phyloP scores from a whole-genome alignment of 148 eudicot species.

The Chenopodium suecicum region DNA sequence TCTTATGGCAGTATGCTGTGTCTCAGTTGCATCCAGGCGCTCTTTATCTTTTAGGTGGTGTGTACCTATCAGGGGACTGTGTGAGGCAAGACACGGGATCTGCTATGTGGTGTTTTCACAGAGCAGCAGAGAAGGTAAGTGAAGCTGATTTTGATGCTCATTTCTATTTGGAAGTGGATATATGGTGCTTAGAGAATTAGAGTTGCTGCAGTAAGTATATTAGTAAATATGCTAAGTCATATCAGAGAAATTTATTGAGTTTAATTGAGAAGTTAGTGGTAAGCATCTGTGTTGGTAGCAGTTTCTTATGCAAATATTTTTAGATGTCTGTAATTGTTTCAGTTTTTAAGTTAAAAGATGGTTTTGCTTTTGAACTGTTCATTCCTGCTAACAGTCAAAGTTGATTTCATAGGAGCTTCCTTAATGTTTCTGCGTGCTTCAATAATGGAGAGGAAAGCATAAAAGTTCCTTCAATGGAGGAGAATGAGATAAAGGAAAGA shows the following conservation, averaged over 20 bases:
- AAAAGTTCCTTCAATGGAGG: background rate
- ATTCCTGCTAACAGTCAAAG: no score
- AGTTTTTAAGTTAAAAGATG: no score
- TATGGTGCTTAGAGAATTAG: background rate
- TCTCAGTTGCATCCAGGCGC: conserved; percentile 88
- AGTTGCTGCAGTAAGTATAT: background rate
- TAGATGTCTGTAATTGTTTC: no score
- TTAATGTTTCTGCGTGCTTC: background rate
- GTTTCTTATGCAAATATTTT: no score
- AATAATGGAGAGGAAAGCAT: background rate
- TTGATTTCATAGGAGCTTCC: background rate
- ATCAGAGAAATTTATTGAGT: no score
- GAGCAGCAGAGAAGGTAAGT: conserved; percentile 87
- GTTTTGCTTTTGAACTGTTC: no score
- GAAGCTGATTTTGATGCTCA: conserved; percentile 1
- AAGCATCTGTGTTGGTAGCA: no score
- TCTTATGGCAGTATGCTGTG: conserved; percentile 24
- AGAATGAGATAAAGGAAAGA: no score
- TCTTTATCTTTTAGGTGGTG: conserved; percentile 88
- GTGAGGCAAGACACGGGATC: conserved; percentile 76
- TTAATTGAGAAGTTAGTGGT: no score
- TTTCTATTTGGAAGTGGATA: background rate
- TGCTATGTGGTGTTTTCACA: conserved; percentile 92
- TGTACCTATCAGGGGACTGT: conserved; percentile 89
- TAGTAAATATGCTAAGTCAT: no score